Conservation (phyloP, 352 stramenopile species). For the Pilasporangium apinafurcum region DNA sequence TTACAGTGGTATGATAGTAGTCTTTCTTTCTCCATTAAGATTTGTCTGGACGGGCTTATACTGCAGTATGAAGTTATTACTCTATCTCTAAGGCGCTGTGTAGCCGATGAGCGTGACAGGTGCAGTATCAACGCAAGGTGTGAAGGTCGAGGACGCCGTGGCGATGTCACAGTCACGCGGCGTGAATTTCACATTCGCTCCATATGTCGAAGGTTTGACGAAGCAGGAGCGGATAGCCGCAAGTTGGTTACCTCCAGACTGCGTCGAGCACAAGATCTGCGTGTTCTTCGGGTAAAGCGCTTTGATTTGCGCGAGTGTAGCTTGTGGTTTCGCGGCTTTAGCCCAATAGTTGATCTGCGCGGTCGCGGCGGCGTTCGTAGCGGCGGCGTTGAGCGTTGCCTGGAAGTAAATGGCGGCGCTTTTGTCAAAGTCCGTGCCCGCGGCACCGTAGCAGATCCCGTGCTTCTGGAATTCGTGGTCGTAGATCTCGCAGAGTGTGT, state of each 20-base stretch:
- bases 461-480: slow-evolving; percentile 85
- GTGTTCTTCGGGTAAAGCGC: slow-evolving; percentile 59
- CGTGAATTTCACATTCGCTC: not conserved
- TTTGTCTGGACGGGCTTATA: too few species aligned
- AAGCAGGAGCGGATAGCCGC: slow-evolving; percentile 67
- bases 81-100: slow-evolving; percentile 4
- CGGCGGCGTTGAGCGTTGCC: slow-evolving; percentile 44
- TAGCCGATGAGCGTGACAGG: slow-evolving; percentile 7
- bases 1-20: too few species aligned
- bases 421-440: slow-evolving; percentile 37
- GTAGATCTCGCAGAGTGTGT: slow-evolving; percentile 75
- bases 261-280: slow-evolving; percentile 58
- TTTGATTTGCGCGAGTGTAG: slow-evolving; percentile 29
- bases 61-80: too few species aligned
- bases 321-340: slow-evolving; percentile 10
- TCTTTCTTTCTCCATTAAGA: too few species aligned
- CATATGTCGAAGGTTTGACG: slow-evolving; percentile 17
- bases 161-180: slow-evolving; percentile 3
- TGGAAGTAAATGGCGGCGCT: slow-evolving; percentile 60
- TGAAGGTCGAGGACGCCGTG: not conserved
- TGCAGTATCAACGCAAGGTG: not conserved
- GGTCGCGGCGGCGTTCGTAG: slow-evolving; percentile 23
- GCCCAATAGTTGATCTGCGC: slow-evolving; percentile 55
- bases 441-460: slow-evolving; percentile 63
- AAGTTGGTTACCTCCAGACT: slow-evolving; percentile 49